phyloP scores from a whole-genome alignment of 108 stramenopile species.

The Aureococcus anophagefferens region DNA sequence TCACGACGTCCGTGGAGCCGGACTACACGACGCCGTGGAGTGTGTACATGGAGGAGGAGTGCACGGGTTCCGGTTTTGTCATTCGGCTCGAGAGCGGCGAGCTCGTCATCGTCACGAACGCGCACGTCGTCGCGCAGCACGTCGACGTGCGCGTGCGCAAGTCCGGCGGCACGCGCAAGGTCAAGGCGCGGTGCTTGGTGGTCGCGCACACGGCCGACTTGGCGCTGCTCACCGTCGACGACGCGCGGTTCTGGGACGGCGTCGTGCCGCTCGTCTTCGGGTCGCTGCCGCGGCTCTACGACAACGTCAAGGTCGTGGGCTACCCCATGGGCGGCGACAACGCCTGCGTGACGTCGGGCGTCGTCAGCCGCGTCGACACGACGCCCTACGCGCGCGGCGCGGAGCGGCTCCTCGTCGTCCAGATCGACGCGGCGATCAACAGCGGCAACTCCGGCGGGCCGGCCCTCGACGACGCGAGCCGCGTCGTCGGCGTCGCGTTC shows the following conservation, averaged over 20 bases:
- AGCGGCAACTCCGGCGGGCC: constrained; percentile 57
- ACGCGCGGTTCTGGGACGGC: constrained; percentile 22
- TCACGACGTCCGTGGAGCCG: constrained; percentile 45
- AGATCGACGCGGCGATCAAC: constrained; percentile 66
- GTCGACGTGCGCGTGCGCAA: constrained; percentile 43
- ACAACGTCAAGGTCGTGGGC: constrained; percentile 52
- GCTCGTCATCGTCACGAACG: constrained; percentile 49
- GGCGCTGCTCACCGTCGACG: constrained; percentile 45
- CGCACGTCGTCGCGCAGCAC: constrained; percentile 49
- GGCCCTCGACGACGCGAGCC: constrained; percentile 37
- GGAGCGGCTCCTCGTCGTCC: constrained; percentile 42
- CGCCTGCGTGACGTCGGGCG: constrained; percentile 55
- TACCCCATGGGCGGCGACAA: constrained; percentile 53
- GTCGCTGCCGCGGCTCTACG: constrained; percentile 41
- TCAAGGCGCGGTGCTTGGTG: constrained; percentile 31
- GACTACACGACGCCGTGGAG: constrained; percentile 54
- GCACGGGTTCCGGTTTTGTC: constrained; percentile 45
- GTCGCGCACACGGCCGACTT: constrained; percentile 54
- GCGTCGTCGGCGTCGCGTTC: constrained; percentile 56
- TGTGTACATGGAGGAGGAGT: constrained; percentile 29
- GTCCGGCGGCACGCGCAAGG: constrained; percentile 38
- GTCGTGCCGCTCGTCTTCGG: constrained; percentile 10
- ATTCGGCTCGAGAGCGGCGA: constrained; percentile 6
- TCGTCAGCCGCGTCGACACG: constrained; percentile 55
- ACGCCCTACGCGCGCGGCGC: constrained; percentile 45